phyloP scores from a whole-genome alignment of 202 grass and related monocot species.

The Panicum virgatum region DNA sequence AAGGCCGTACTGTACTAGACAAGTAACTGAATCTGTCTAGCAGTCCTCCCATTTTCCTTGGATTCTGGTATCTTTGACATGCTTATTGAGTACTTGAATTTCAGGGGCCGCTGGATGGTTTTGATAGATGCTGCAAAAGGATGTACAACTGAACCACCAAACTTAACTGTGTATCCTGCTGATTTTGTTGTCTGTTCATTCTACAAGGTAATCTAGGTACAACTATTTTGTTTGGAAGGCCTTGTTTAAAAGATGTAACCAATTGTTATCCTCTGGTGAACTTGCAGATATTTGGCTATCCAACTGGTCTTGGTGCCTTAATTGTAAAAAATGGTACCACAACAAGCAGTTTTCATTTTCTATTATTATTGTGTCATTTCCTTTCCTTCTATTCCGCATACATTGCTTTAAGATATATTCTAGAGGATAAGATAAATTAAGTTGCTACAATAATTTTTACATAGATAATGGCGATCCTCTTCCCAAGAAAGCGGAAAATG shows the following conservation, averaged over 20 bases:
- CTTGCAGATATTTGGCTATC: slow-evolving; percentile 98
- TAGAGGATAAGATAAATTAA: slow-evolving; percentile 19
- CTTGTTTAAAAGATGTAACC: slow-evolving; percentile 26
- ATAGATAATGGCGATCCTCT: neutral
- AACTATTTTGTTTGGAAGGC: slow-evolving; percentile 13
- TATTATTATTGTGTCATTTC: slow-evolving; percentile 8
- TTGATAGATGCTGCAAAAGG: slow-evolving; percentile 99
- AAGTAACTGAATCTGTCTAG: neutral
- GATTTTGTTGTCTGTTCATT: slow-evolving; percentile 97
- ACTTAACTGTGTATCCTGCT: slow-evolving; percentile 70
- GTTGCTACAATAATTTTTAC: neutral
- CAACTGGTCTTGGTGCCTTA: slow-evolving; percentile 93
- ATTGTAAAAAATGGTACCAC: slow-evolving; percentile 82
- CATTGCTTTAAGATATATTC: slow-evolving; percentile 11
- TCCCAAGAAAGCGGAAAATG: neutral
- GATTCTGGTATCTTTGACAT: slow-evolving; percentile 29
- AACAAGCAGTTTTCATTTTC: slow-evolving; percentile 27
- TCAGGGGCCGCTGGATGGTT: slow-evolving; percentile 78
- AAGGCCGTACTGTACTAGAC: neutral
- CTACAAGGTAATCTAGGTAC: slow-evolving; percentile 74
- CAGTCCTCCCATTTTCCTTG: slow-evolving; percentile 22
- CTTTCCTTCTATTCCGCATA: slow-evolving; percentile 17
- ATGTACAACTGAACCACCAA: slow-evolving; percentile 83
- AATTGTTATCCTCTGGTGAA: slow-evolving; percentile 37
- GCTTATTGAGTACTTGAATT: slow-evolving; percentile 35